These are phyloP conservation scores for Pyrenochaeta sp. DNA, from an alignment of 2,329 filamentous ascomycete species.

Conservation along the genomic window DNA sequence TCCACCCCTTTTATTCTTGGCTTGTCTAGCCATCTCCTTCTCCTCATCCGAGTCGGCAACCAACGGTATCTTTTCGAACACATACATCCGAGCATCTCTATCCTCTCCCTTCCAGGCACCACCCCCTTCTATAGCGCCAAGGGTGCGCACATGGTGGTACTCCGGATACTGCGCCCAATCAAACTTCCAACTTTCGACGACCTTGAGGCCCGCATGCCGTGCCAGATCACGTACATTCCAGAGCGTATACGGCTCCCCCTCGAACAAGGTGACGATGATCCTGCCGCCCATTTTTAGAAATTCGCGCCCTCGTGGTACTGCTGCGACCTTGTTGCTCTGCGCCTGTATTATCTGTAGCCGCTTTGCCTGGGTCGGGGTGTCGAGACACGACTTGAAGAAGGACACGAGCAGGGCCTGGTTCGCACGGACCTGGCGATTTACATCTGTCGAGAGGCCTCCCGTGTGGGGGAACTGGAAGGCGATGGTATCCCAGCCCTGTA, in stretches of 20 bases:
- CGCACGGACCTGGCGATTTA: conserved; percentile 90
- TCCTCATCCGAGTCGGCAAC: conserved; percentile 35
- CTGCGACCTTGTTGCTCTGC: conserved; percentile 11
- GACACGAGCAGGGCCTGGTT: conserved; percentile 62
- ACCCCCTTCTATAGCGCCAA: conserved; percentile 64
- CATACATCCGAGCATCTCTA: conserved; percentile 56
- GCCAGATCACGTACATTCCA: conserved; percentile 94
- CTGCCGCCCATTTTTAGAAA: conserved; percentile 63
- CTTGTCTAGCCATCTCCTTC: conserved; percentile 23
- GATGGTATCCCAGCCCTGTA: conserved; percentile 73
- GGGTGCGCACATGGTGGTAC: conserved; percentile 76
- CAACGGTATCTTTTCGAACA: conserved; percentile 52
- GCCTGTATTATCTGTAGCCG: conserved; percentile 21
- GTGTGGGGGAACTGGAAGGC: conserved; percentile 98
- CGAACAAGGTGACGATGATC: conserved; percentile 88
- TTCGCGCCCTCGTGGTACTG: conserved; percentile 1
- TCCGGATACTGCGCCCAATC: conserved; percentile 72
- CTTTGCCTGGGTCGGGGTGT: conserved; percentile 20
- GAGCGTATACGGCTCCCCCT: conserved; percentile 90
- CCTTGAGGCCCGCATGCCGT: conserved; percentile 76
- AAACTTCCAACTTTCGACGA: conserved; percentile 76
- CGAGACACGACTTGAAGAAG: conserved; percentile 43
- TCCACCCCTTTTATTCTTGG: conserved; percentile 21
- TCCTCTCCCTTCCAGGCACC: conserved; percentile 58
- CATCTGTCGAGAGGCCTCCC: conserved; percentile 88